These are phyloP conservation scores for Triticum turgidum DNA, from an alignment of 176 grass and related monocot genomes.

Conservation along the genomic window DNA sequence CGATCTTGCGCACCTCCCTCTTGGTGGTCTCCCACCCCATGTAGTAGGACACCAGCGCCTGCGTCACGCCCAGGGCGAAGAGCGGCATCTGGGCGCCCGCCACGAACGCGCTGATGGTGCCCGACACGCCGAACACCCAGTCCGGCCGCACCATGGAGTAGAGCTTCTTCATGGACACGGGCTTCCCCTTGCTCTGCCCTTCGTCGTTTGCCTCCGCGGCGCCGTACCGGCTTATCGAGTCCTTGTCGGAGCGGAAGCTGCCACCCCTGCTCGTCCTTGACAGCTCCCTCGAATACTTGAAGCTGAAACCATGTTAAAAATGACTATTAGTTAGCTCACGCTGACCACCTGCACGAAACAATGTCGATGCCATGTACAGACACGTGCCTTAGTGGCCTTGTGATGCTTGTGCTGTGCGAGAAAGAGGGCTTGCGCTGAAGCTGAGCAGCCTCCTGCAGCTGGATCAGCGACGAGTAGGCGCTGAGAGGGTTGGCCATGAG, in stretches of 20 bases:
- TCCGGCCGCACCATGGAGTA: constrained; percentile 83
- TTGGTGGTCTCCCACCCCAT: constrained; percentile 95
- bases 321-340: neutral
- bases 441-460: constrained; percentile 63
- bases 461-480: constrained; percentile 72
- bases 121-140: constrained; percentile 78
- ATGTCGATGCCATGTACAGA: too few relatives aligned
- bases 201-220: constrained; percentile 41
- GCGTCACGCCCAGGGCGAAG: constrained; percentile 84
- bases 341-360: neutral
- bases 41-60: constrained; percentile 95
- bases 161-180: constrained; percentile 82
- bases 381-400: constrained; percentile 60
- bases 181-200: constrained; percentile 34
- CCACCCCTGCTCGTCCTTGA: constrained; percentile 72
- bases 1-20: constrained; percentile 80
- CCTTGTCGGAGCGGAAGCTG: constrained; percentile 91
- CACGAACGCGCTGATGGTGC: constrained; percentile 71
- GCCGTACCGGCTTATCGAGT: constrained; percentile 60
- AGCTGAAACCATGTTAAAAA: constrained; percentile 19
- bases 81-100: constrained; percentile 87
- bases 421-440: constrained; percentile 57
- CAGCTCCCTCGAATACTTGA: constrained; percentile 77
- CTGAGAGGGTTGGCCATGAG: constrained; percentile 57
- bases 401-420: constrained; percentile 51